A percentile compares a stretch with the other conserved stretches of the same genome.
These are phyloP conservation scores for Zygosaccharomyces pseudorouxii DNA, from an alignment of 805 yeast genomes.

Conservation along the genomic window DNA sequence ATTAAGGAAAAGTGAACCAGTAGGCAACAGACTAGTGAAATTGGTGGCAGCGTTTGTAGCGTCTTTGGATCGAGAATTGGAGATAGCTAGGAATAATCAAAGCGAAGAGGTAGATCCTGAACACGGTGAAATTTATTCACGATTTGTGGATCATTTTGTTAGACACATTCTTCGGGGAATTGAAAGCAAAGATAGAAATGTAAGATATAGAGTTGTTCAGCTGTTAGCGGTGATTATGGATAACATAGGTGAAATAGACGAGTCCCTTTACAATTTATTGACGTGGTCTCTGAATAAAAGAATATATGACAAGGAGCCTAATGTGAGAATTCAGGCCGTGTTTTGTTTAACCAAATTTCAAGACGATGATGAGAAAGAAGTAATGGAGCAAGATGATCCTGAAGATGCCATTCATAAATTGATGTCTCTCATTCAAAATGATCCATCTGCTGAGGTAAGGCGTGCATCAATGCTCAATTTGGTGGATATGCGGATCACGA, in stretches of 20 bases:
- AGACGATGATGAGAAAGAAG: conserved; percentile 41
- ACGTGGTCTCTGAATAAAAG: conserved; percentile 58
- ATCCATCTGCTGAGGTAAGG: conserved; percentile 83
- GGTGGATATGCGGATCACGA: conserved; percentile 48
- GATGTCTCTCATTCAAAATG: conserved; percentile 59
- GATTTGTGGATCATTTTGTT: conserved; percentile 57
- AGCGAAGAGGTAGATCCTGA: conserved; percentile 32
- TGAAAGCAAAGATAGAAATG: conserved; percentile 69
- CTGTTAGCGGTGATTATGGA: conserved; percentile 66
- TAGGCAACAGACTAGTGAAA: conserved; percentile 73
- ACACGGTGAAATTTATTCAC: conserved; percentile 42
- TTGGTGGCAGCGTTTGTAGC: conserved; percentile 57
- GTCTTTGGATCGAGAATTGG: conserved; percentile 36
- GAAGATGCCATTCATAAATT: conserved; percentile 47
- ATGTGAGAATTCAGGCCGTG: conserved; percentile 79
- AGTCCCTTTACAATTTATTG: conserved; percentile 60
- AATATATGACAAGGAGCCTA: conserved; percentile 68
- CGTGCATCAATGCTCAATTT: conserved; percentile 76
- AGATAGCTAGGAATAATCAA: conserved; percentile 24
- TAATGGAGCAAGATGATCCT: conserved; percentile 33
- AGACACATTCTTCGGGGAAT: conserved; percentile 72
- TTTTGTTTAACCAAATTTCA: conserved; percentile 77
- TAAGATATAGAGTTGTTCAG: conserved; percentile 76
- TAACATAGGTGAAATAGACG: conserved; percentile 70
- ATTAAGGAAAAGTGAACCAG: conserved; percentile 60